Percentiles rank a stretch among this genome's conserved stretches.
Conservation (phyloP, 2,329 filamentous ascomycete species). For the Colletotrichum liaoningense region DNA sequence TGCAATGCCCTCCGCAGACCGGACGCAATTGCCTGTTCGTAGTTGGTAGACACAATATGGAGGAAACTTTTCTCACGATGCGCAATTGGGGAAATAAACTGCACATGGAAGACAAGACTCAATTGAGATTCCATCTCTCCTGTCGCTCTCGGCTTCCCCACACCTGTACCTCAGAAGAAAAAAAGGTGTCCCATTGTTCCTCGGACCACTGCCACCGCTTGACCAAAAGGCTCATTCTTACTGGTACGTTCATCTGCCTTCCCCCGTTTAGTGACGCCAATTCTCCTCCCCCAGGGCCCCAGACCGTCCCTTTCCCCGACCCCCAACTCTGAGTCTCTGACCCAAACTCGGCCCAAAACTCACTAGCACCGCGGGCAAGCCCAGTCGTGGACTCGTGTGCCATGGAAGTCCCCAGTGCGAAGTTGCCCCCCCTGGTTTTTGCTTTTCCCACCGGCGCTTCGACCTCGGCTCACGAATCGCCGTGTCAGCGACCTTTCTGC, state of each 20-base stretch:
- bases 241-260: slow-evolving; percentile 25
- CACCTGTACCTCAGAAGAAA: neutral
- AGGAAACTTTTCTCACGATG: neutral
- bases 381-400: slow-evolving; percentile 24
- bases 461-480: slow-evolving; percentile 41
- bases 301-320: slow-evolving; percentile 21
- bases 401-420: slow-evolving; percentile 25
- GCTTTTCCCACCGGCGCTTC: slow-evolving; percentile 36
- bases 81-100: neutral
- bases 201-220: slow-evolving; percentile 7
- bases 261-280: slow-evolving; percentile 25
- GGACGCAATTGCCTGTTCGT: slow-evolving; percentile 4
- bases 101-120: neutral
- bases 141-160: neutral
- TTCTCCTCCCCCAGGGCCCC: slow-evolving; percentile 19
- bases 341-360: slow-evolving; percentile 34
- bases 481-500: slow-evolving; percentile 31
- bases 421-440: slow-evolving; percentile 12
- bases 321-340: slow-evolving; percentile 20
- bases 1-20: slow-evolving; percentile 12
- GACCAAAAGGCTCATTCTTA: slow-evolving; percentile 34
- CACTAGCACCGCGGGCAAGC: slow-evolving; percentile 24
- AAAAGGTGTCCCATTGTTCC: slow-evolving; percentile 13
- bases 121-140: neutral
- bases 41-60: neutral